Base-by-base conservation (phyloP, 148 eudicot genomes). In the Cornus kousa region DNA sequence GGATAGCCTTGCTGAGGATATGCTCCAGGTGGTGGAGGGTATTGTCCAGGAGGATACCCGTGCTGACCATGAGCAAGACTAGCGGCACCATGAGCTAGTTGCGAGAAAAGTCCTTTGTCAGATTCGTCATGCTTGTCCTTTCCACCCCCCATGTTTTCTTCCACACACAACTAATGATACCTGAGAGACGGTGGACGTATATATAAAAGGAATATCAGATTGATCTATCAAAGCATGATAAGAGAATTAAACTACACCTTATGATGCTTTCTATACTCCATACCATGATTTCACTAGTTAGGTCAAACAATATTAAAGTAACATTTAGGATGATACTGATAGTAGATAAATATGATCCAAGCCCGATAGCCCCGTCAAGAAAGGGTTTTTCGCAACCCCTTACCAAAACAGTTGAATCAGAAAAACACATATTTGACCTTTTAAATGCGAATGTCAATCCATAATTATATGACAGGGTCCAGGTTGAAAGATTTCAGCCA, bases 81-180 rank as follows among this genome's bases (percentile, higher is more conserved):
- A 53, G 59, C 59, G 71, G 19, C 81, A 1, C 80, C 84, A 5
- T 85, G 87, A 84, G 86, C 83, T 19, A 83, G 81, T 33, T 85
- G 84, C 62, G 92, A 85, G 67, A 90, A 85, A 22, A 89, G 81
- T 70, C 98, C 98, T 83, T 77, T 89, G 75, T 90, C 91, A 70
- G 86, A 81, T 23, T 85, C 90, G n/a, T 81, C 87, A 12, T 87
- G 88, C 24, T 82, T 80, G 86, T 94, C 93, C 71, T 88, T 86
- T 74, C 94, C 94, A 67, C 94, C 94, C 67, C 94, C 97, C 98
- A 92, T 92, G 71, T 72, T 75, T 85, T 70, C 39, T 77, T 85
- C 74, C 79, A 73, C 43, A 59, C 37, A 68, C 17, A 39, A 76
- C 48, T 79, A 80, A 71, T 50, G 43, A 19, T 68, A 68, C 59